phyloP scores from a whole-genome alignment of 2,329 filamentous ascomycete genomes.

The Immersiporthe knoxdaviesiana region DNA sequence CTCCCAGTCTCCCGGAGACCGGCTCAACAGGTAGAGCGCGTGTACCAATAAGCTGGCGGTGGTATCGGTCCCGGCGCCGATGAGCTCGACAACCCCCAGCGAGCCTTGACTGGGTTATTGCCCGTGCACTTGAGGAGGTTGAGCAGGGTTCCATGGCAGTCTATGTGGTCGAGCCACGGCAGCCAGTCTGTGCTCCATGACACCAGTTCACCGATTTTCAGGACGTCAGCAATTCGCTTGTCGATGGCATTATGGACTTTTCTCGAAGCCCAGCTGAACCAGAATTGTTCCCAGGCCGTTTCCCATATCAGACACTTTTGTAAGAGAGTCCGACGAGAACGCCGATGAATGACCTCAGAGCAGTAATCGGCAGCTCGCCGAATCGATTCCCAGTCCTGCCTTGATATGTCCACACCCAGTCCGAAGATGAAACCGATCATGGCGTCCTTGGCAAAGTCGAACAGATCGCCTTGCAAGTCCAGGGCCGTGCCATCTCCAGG shows the following conservation, averaged over 20 bases:
- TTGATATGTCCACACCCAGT: neutral
- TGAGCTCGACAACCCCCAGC: neutral
- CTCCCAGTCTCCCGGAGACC: neutral
- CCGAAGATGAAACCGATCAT: neutral
- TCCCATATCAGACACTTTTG: neutral
- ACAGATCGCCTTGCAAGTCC: neutral
- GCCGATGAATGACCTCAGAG: neutral
- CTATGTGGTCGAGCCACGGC: neutral
- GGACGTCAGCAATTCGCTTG: neutral
- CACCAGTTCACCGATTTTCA: neutral
- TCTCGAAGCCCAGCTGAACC: neutral
- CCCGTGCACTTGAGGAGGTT: neutral
- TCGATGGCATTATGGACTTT: neutral
- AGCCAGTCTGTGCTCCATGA: neutral
- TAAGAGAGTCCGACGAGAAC: neutral
- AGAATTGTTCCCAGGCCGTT: neutral
- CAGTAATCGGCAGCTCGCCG: neutral
- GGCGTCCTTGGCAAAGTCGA: neutral
- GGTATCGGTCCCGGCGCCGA: neutral
- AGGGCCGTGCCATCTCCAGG: neutral
- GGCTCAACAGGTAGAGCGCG: neutral
- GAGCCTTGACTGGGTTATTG: neutral
- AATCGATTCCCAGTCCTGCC: neutral
- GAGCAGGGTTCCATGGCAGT: neutral
- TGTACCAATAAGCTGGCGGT: neutral